These are phyloP conservation scores for Wakefieldia striispora DNA, from an alignment of 768 basidiomycete genomes.

Conservation along the genomic window DNA sequence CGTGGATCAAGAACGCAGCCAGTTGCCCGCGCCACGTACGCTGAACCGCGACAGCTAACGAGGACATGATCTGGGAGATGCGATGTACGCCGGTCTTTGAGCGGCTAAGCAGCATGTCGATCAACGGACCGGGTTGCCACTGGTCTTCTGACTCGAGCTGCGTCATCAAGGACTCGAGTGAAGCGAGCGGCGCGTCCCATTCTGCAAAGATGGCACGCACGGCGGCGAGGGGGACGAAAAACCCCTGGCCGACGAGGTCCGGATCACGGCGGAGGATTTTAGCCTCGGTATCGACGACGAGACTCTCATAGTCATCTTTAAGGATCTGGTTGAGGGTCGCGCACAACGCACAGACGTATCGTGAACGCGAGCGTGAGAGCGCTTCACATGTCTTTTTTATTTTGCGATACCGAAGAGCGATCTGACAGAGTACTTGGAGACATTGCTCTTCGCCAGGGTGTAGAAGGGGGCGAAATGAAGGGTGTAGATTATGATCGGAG, in stretches of 20 bases:
- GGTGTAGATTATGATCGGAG: conserved; percentile 52
- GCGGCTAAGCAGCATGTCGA: conserved; percentile 72
- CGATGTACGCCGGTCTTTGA: conserved; percentile 78
- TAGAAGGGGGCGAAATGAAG: conserved; percentile 71
- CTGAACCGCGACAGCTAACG: conserved; percentile 73
- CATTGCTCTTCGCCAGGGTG: conserved; percentile 72
- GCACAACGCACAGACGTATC: conserved; percentile 78
- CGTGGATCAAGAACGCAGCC: conserved; percentile 79
- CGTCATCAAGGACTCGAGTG: conserved; percentile 63
- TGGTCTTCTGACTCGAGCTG: conserved; percentile 51
- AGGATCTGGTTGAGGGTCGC: conserved; percentile 72
- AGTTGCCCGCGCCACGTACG: conserved; percentile 82
- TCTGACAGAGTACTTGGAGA: conserved; percentile 73
- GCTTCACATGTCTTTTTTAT: conserved; percentile 56
- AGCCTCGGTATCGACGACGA: conserved; percentile 78
- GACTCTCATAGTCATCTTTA: conserved; percentile 73
- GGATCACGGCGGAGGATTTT: conserved; percentile 75
- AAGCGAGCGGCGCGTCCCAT: conserved; percentile 85
- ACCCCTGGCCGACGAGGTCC: conserved; percentile 71
- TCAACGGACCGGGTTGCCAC: conserved; percentile 71
- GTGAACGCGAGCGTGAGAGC: conserved; percentile 58
- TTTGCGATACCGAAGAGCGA: conserved; percentile 72
- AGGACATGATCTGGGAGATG: conserved; percentile 66
- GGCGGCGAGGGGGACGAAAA: conserved; percentile 80
- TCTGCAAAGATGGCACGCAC: conserved; percentile 79